Conservation (phyloP, 164 flowering plant species). For the Kingdonia uniflora region DNA sequence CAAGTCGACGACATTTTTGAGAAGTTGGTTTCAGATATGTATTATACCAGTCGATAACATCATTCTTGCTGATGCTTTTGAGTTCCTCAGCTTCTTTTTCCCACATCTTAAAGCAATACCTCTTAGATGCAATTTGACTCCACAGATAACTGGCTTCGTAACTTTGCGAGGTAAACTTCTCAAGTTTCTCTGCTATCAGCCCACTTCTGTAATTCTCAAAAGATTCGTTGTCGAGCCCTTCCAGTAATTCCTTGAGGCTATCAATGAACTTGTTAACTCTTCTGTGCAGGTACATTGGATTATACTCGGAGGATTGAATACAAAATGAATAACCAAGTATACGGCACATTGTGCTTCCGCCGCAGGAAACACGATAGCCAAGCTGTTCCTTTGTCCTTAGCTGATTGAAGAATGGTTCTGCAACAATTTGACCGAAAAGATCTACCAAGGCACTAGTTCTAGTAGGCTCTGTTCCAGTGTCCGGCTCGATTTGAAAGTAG, state of each 20-base stretch:
- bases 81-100: conserved; percentile 68
- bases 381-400: conserved; percentile 99
- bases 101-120: conserved; percentile 78
- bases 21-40: conserved; percentile 52
- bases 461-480: conserved; percentile 31
- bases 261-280: conserved; percentile 71
- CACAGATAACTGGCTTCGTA: conserved; percentile 66
- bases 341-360: conserved; percentile 76
- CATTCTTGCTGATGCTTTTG: conserved; percentile 46
- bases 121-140: conserved; percentile 72
- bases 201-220: conserved; percentile 73
- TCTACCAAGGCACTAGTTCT: conserved; percentile 62
- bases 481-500: conserved; percentile 91
- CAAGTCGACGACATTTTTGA: conserved; percentile 61
- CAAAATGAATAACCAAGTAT: conserved; percentile 80
- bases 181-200: conserved; percentile 62
- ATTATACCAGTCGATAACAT: conserved; percentile 58
- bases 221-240: conserved; percentile 56
- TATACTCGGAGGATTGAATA: conserved; percentile 82
- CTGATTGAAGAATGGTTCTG: conserved; percentile 86
- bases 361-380: conserved; percentile 88
- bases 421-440: conserved; percentile 85
- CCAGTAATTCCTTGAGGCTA: conserved; percentile 57
- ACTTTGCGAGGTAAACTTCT: conserved; percentile 76
- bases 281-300: conserved; percentile 63